Evolutionary conservation across 169 alveolate species (phyloP).

Genomic region (Eimeria sp.): DNA sequence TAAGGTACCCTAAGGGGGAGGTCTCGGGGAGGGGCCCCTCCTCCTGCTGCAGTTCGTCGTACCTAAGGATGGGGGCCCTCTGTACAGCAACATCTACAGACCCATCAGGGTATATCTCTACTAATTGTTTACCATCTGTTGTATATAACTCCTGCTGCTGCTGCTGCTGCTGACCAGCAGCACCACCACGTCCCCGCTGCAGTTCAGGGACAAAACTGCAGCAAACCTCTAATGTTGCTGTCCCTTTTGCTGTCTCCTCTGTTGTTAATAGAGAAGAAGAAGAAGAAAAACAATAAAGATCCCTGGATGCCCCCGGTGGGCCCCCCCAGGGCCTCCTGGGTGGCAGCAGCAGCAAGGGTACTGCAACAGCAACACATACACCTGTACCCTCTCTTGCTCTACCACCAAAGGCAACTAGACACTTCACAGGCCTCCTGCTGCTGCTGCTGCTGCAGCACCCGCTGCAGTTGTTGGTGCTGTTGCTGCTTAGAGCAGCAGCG

Average conservation of each 20-base stretch:
- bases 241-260: neutral
- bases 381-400: slow-evolving; percentile 34
- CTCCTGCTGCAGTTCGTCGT: slow-evolving; percentile 56
- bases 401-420: slow-evolving; percentile 12
- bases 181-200: slow-evolving; percentile 8
- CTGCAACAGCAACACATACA: neutral
- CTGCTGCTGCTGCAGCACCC: too few relatives aligned
- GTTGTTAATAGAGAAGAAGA: neutral
- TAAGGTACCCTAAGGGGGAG: slow-evolving; percentile 32
- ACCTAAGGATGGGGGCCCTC: slow-evolving; percentile 59
- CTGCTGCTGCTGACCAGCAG: slow-evolving; percentile 58
- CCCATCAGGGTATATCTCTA: slow-evolving; percentile 41
- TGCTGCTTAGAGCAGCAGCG: too few relatives aligned
- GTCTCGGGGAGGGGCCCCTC: slow-evolving; percentile 26
- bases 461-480: too few relatives aligned
- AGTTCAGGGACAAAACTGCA: slow-evolving; percentile 39
- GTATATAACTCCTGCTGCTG: slow-evolving; percentile 70
- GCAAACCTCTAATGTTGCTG: neutral
- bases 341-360: neutral
- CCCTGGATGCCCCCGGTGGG: slow-evolving; percentile 51
- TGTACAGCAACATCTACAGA: slow-evolving; percentile 5
- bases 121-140: slow-evolving; percentile 49
- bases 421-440: neutral
- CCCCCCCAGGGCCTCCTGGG: neutral
- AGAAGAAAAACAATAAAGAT: neutral